A percentile compares a stretch with the other conserved stretches of the same genome.
phyloP scores from a whole-genome alignment of 129 eudicot genomes.

The Arctium lappa region DNA sequence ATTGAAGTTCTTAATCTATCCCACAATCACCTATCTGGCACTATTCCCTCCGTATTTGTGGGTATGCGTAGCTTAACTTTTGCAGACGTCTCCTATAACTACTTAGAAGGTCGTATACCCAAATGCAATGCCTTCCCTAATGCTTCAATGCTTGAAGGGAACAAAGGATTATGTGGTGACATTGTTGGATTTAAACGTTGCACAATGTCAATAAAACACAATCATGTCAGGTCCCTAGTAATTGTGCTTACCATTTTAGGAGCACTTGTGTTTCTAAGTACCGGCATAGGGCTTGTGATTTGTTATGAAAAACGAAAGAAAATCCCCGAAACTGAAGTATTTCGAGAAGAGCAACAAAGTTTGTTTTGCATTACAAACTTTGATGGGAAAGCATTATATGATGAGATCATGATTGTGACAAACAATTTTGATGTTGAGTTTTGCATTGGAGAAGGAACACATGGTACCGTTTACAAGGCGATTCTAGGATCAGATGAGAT shows the following conservation, averaged over 20 bases:
- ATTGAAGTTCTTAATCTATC: constrained; percentile 19
- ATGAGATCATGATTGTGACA: constrained; percentile 14
- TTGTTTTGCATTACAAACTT: constrained; percentile 15
- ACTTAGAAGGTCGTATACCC: constrained; percentile 33
- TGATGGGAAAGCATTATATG: constrained; percentile 20
- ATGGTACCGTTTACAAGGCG: constrained; percentile 24
- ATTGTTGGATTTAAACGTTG: constrained; percentile 19
- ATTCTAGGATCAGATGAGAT: background rate
- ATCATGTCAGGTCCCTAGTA: background rate
- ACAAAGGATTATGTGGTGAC: constrained; percentile 32
- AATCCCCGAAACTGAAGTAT: background rate
- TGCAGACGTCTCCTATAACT: constrained; percentile 24
- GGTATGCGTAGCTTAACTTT: background rate
- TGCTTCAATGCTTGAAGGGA: constrained; percentile 23
- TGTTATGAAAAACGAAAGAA: background rate
- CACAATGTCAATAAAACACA: background rate
- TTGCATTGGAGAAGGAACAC: constrained; percentile 26
- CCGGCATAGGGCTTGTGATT: background rate
- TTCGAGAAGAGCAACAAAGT: background rate
- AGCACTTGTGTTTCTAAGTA: background rate
- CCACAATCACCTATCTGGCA: constrained; percentile 32
- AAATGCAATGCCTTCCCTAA: constrained; percentile 15
- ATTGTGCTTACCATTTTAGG: background rate
- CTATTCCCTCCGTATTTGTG: constrained; percentile 17
- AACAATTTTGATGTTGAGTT: constrained; percentile 1